Conservation (phyloP, 805 yeast genomes). For the Candida boidinii region DNA sequence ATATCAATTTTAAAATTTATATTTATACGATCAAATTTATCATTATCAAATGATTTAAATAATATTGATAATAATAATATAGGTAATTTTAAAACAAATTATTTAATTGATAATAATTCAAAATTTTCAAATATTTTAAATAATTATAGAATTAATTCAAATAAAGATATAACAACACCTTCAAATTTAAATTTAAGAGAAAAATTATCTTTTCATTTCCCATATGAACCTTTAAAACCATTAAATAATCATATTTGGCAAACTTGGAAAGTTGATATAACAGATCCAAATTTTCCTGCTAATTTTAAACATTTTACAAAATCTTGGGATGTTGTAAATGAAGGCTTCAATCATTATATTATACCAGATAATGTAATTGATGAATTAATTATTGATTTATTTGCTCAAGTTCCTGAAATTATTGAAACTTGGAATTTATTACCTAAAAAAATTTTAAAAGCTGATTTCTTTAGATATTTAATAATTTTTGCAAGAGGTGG, state of each 20-base stretch:
- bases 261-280: constrained; percentile 73
- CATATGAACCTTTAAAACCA: constrained; percentile 56
- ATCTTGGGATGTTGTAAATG: constrained; percentile 59
- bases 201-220: constrained; percentile 63
- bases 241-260: constrained; percentile 88
- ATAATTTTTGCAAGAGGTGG: constrained; percentile 89
- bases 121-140: too few species aligned
- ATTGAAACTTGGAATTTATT: constrained; percentile 62
- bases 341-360: constrained; percentile 57
- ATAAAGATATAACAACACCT: too few species aligned
- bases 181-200: constrained; percentile 29
- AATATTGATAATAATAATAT: too few species aligned
- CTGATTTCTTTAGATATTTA: constrained; percentile 89
- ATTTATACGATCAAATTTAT: too few species aligned
- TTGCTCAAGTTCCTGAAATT: constrained; percentile 67
- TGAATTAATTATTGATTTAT: constrained; percentile 49
- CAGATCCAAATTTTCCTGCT: constrained; percentile 48
- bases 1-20: too few species aligned
- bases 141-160: too few species aligned
- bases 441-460: constrained; percentile 79
- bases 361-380: constrained; percentile 58
- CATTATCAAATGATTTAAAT: too few species aligned
- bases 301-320: constrained; percentile 39
- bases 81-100: too few species aligned
- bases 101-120: too few species aligned